Evolutionary conservation across 768 basidiomycete species (phyloP), one percentile per base, ranked within the genome.

Genomic region (Suillus americanus): DNA sequence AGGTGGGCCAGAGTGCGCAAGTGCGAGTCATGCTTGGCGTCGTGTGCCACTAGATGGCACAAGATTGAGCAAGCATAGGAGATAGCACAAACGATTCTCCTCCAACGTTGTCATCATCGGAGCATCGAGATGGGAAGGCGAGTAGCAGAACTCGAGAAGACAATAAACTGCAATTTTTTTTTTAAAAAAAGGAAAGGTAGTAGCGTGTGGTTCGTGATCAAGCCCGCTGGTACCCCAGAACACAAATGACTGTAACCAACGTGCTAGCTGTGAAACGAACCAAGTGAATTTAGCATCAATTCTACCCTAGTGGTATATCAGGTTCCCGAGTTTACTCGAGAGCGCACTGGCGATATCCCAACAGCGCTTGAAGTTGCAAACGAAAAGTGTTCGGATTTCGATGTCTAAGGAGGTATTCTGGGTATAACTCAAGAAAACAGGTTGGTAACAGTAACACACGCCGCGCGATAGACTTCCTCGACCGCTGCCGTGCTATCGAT

Each of bases 401-500:
- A 41, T 20, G 18, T 59, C 57, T 59, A 59, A 28, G 56, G 12
- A 41, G 57, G 57, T 59, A 59, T 59, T 59, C 40, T 59, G 56
- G 48, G 38, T 46, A 46, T 51, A 30, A 38, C 18, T 74, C 61
- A 74, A 51, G 67, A 69, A 41, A 90, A 77, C 28, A 89, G 70
- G 61, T 81, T 79, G 57, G 77, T 74, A 51, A 96, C 82, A 28
- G 83, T 85, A 13, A 71, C 73, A 65, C 81, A 82, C 23, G 91
- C 85, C 60, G 83, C 79, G 62, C 78, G 75, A 76, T 94, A 85
- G 25, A 95, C 94, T 64, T 86, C 84, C 7, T 94, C 90, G 61
- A 94, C 80, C 12, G 85, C 72, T n/a, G 75, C 79, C 20, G 87
- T 83, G 65, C 89, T 86, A 70, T 94, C 85, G 63, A 94, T 83